phyloP scores from a whole-genome alignment of 768 basidiomycete species.

The Sporobolomyces pararoseus region DNA sequence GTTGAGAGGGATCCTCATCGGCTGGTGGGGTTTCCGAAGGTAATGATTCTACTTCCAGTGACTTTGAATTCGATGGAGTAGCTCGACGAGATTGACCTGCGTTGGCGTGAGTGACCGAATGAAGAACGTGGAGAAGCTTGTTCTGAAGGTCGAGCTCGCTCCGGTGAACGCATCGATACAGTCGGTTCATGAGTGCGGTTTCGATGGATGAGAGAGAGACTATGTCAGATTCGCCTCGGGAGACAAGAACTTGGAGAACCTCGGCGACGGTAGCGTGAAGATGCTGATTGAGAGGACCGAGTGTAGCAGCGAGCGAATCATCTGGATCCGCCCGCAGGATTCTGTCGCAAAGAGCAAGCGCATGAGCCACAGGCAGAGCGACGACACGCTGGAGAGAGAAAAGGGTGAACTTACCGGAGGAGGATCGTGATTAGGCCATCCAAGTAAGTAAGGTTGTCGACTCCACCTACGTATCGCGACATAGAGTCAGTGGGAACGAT shows the following conservation, averaged over 20 bases:
- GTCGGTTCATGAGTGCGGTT: conserved; percentile 65
- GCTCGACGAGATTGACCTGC: neutral
- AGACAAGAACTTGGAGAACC: conserved; percentile 72
- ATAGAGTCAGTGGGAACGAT: neutral
- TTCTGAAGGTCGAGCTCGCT: conserved; percentile 78
- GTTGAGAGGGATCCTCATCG: conserved; percentile 20
- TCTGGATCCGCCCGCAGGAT: conserved; percentile 75
- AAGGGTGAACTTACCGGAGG: conserved; percentile 56
- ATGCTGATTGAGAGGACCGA: conserved; percentile 61
- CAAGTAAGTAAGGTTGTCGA: conserved; percentile 56
- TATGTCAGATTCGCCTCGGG: conserved; percentile 72
- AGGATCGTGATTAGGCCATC: conserved; percentile 72
- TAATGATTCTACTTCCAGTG: neutral
- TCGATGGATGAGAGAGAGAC: conserved; percentile 64
- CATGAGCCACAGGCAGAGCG: too few species aligned
- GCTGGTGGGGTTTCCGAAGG: too few species aligned
- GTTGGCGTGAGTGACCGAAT: conserved; percentile 60
- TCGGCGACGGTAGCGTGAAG: conserved; percentile 76
- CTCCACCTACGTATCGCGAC: conserved; percentile 3
- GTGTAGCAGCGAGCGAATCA: conserved; percentile 53
- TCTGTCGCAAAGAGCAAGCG: conserved; percentile 55
- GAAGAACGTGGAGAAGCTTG: conserved; percentile 84
- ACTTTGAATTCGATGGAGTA: conserved; percentile 1
- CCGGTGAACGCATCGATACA: conserved; percentile 68
- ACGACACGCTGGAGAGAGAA: neutral